These are phyloP conservation scores for Aspergillus pseudoglaucus DNA, from an alignment of 2,329 filamentous ascomycete genomes.

Conservation along the genomic window DNA sequence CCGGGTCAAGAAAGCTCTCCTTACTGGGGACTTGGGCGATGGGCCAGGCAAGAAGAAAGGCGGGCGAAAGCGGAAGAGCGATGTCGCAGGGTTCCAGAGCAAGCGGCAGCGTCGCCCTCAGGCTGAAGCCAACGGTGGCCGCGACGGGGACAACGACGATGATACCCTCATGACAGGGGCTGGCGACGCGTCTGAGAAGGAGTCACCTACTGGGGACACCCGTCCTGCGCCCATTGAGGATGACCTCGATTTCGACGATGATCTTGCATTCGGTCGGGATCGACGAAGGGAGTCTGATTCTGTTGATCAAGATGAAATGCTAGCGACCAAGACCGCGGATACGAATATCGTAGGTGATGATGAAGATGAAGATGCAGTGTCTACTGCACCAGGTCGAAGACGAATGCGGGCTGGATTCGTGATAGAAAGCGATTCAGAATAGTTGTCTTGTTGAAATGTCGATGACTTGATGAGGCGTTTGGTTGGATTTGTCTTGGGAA, in stretches of 20 bases:
- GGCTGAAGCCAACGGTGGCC: constrained; percentile 12
- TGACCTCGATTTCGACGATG: constrained; percentile 28
- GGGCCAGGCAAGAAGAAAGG: constrained; percentile 22
- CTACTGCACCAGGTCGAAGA: constrained; percentile 23
- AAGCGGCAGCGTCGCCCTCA: constrained; percentile 25
- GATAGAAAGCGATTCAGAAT: constrained; percentile 40
- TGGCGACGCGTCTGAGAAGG: constrained; percentile 6
- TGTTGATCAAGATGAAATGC: neutral
- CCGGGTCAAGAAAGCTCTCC: constrained; percentile 44
- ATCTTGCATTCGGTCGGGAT: constrained; percentile 26
- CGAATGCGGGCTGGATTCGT: constrained; percentile 36
- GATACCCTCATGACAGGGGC: constrained; percentile 27
- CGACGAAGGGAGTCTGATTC: constrained; percentile 10
- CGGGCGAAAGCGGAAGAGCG: constrained; percentile 24
- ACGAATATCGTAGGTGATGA: constrained; percentile 18
- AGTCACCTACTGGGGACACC: constrained; percentile 15
- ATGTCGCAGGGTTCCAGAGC: constrained; percentile 12
- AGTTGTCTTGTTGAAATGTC: constrained; percentile 9
- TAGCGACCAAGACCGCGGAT: constrained; percentile 3
- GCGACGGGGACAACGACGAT: constrained; percentile 21
- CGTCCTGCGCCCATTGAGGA: constrained; percentile 24
- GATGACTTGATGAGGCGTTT: constrained; percentile 26
- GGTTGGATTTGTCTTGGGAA: neutral
- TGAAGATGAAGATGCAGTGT: constrained; percentile 23
- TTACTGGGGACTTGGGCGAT: constrained; percentile 29